Evolutionary conservation across 345 rosid species (phyloP), one percentile per base, ranked within the genome.

Genomic region (Raphanus raphanistrum): DNA sequence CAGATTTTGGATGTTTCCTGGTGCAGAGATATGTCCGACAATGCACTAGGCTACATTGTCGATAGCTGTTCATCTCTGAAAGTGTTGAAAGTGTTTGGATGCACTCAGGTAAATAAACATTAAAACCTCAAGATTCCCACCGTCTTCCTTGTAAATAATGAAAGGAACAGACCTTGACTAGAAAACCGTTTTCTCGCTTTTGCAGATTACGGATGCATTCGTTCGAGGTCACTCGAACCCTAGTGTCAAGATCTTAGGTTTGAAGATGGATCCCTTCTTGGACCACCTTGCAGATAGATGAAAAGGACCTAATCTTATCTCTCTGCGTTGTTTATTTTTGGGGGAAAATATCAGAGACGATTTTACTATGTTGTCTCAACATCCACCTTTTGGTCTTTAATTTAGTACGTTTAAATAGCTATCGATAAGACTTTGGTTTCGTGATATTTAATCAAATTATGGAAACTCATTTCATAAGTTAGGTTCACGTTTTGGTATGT

Each of bases 71-170:
- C 61, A 50, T 88, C 85, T 25, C 64, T 95, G 85, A 85, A 74
- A 82, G 81, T 87, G 76, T 84, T 95, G 71, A 92, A 88, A 79
- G 66, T 95, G 64, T 95, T 90, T 70, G 99, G 99, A 76, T 92
- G 98, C 84, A 78, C 85, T 71, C 98, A 94, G 93, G 98, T 94
- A 79, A 27, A 35, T 25, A 70, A 13, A 27, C 4, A 0, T 48
- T n/a, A 54, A 35, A 63, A 26, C 8, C 35, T 21, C 16, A 26
- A 35, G 35, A 28, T 21, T 21, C 26, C 4, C 1, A 31, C 8
- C 13, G 2, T 36, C 75, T 50, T 45, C 62, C 6, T 72, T 8
- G 43, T 48, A 17, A 28, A n/a, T 4, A 28, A n/a, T 4, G 9
- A 74, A 66, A 45, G 12, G 16, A 27, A 26, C 48, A 2, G 55